Evolutionary conservation across 83 land plant species (phyloP), one percentile per base, ranked within the genome.

Genomic region (Diphasiastrum complanatum): DNA sequence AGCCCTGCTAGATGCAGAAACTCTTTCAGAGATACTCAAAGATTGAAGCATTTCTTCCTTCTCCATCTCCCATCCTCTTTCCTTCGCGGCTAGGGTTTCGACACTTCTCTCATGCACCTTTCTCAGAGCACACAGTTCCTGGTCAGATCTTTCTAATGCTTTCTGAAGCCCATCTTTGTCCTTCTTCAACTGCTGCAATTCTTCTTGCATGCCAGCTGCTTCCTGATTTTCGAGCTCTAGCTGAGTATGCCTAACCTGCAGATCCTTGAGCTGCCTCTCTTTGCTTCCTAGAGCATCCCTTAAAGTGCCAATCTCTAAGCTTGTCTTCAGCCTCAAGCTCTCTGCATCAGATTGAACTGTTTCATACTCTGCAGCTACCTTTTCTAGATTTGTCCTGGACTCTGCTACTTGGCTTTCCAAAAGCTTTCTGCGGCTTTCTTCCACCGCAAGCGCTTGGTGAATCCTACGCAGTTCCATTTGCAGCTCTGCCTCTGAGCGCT

Each of bases 381-480:
- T 70, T 32, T 83, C 84, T 61, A 53, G 75, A 28, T 62, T 59
- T 23, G 40, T 26, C 36, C 59, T 53, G 11, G 74, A 75, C 45
- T 85, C 91, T n/a, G 69, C 66, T 25, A 76, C 29, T 53, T 85
- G 60, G 45, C 74, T 46, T 50, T 85, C 84, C 31, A 85, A 60
- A 18, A 68, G 30, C 65, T 80, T 86, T 51, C 82, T 71, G 2
- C 74, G 37, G 53, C 82, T 86, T 67, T 86, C 83, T 70, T 78
- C 89, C 11, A 77, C 78, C 33, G 85, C 77, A 6, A 84, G 71
- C 22, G 89, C 83, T 60, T 83, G 79, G 49, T 84, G 74, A 67
- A 87, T 77, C 69, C 76, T 65, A 47, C 74, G 45, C 30, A 87
- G 53, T 41, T 60, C 51, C 29, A 33, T 33, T 3, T 65, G 36